A percentile compares a stretch with the other conserved stretches of the same genome.
These are phyloP conservation scores for Xylariaceae sp. DNA, from an alignment of 2,329 filamentous ascomycete species.

Conservation along the genomic window DNA sequence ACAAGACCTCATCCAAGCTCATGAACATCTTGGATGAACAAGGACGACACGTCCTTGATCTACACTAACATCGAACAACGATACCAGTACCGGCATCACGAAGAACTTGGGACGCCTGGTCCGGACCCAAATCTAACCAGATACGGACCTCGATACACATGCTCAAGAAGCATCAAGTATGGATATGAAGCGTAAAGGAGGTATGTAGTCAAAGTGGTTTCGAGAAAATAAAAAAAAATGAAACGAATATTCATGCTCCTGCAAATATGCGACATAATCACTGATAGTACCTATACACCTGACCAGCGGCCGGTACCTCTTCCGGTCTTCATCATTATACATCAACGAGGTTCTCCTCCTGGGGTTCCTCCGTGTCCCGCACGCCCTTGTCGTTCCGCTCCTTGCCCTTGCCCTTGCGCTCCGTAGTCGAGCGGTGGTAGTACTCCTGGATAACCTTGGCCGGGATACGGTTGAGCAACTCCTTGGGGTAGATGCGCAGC, in stretches of 20 bases:
- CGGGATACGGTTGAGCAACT: constrained; percentile 91
- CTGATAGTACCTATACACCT: constrained; percentile 24
- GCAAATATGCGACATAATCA: constrained; percentile 21
- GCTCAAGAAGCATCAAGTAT: constrained; percentile 5
- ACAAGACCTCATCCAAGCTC: neutral
- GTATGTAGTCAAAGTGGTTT: constrained; percentile 17
- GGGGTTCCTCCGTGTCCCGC: constrained; percentile 38
- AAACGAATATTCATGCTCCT: constrained; percentile 23
- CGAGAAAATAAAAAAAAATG: constrained; percentile 3
- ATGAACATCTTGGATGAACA: neutral
- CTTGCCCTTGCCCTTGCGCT: constrained; percentile 59
- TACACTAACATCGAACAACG: neutral
- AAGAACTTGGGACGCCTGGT: neutral
- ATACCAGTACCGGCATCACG: neutral
- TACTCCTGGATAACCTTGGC: constrained; percentile 78
- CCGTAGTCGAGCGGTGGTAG: constrained; percentile 64
- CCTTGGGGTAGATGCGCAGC: constrained; percentile 95
- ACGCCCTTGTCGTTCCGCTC: constrained; percentile 39
- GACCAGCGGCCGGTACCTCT: constrained; percentile 7
- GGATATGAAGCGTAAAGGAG: constrained; percentile 10
- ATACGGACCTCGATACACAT: neutral
- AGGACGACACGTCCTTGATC: neutral
- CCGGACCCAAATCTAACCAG: constrained; percentile 1
- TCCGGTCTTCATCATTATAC: constrained; percentile 37
- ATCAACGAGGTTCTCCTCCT: constrained; percentile 58